A percentile compares a stretch with the other conserved stretches of the same genome.
Conservation (phyloP, 1,284 basidiomycete species). For the Pseudozyma tsukubaensis region DNA sequence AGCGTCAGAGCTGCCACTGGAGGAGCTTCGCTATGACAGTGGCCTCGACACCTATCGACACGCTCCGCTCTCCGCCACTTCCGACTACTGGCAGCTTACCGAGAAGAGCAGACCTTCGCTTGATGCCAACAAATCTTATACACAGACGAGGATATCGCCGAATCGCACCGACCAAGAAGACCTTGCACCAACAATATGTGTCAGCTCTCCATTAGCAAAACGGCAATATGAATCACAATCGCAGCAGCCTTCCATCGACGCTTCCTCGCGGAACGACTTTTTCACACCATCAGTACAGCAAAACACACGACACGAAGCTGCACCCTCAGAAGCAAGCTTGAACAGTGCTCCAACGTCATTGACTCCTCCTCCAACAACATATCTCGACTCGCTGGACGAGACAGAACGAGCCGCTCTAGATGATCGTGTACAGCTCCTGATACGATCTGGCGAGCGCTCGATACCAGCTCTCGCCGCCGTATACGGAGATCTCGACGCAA, state of each 20-base stretch:
- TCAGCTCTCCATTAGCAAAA: background rate
- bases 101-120: constrained; percentile 2
- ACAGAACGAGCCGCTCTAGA: constrained; percentile 5
- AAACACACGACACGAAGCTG: background rate
- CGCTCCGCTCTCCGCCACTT: background rate
- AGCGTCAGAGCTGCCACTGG: constrained; percentile 33
- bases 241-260: background rate
- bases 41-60: constrained; percentile 23
- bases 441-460: constrained; percentile 34
- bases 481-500: background rate
- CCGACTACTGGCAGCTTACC: constrained; percentile 18
- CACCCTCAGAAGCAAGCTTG: background rate
- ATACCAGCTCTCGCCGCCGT: constrained; percentile 21
- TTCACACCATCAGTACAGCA: constrained; percentile 33
- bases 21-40: constrained; percentile 23
- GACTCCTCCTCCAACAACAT: constrained; percentile 5
- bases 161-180: background rate
- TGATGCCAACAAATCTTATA: background rate
- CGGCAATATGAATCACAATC: background rate
- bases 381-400: constrained; percentile 21
- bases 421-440: constrained; percentile 8
- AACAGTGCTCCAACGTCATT: background rate
- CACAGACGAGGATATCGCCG: background rate
- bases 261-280: constrained; percentile 13
- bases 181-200: constrained; percentile 3